phyloP scores from a whole-genome alignment of 1,139 yeast genomes.

The Geotrichum klebahnii region DNA sequence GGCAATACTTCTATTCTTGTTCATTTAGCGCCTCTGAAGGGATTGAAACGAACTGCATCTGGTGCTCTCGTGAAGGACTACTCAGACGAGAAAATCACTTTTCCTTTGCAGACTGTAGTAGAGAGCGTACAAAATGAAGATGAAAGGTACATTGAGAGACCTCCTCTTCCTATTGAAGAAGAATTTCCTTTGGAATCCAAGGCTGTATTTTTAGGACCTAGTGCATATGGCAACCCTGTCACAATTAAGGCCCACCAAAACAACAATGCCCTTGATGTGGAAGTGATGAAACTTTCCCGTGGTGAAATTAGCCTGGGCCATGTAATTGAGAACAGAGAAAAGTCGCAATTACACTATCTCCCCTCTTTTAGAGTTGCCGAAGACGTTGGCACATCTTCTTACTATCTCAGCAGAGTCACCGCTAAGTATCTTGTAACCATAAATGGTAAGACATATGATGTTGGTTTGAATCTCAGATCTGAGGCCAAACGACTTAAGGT shows the following conservation, averaged over 20 bases:
- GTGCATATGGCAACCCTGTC: conserved; percentile 86
- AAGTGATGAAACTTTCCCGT: conserved; percentile 34
- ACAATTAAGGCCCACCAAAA: conserved; percentile 57
- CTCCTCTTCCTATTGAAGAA: conserved; percentile 71
- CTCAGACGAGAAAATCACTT: conserved; percentile 33
- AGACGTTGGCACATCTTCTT: conserved; percentile 53
- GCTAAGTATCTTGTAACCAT: conserved; percentile 63
- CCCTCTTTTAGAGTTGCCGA: conserved; percentile 67
- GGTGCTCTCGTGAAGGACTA: conserved; percentile 74
- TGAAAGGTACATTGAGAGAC: conserved; percentile 63
- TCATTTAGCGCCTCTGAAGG: conserved; percentile 71
- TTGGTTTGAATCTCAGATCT: conserved; percentile 82
- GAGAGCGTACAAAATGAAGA: conserved; percentile 72
- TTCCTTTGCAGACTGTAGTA: conserved; percentile 76
- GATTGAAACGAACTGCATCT: conserved; percentile 60
- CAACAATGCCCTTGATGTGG: conserved; percentile 35
- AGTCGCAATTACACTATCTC: conserved; percentile 52
- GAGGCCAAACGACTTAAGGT: conserved; percentile 79
- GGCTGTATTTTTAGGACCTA: conserved; percentile 80
- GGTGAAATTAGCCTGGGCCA: conserved; percentile 35
- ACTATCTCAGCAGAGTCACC: conserved; percentile 72
- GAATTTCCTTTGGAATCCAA: conserved; percentile 75
- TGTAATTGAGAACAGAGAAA: conserved; percentile 50
- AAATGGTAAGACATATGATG: conserved; percentile 55
- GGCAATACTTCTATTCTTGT: conserved; percentile 57